Evolutionary conservation across 345 rosid species (phyloP), one percentile per base, ranked within the genome.

Genomic region (Syzygium aqueum): DNA sequence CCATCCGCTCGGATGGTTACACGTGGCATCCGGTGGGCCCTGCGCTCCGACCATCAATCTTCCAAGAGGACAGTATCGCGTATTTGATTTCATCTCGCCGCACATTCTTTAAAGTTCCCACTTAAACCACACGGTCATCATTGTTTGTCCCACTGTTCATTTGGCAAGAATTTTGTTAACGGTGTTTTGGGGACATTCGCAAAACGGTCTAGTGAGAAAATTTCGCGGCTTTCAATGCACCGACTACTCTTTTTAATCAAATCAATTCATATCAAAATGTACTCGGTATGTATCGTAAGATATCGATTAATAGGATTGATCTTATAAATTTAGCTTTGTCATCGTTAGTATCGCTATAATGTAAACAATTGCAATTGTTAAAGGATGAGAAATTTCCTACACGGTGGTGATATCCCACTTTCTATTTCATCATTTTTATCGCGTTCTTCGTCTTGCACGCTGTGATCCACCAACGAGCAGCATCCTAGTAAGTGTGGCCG

Each of bases 181-280:
- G 33, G 73, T 13, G 1, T 14, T 61, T n/a, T 1, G 3, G 8
- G 4, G 65, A 30, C 2, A n/a, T n/a, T 61, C 0, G 1, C 2
- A 2, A 61, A 61, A 6, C 15, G 0, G 14, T 61, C 9, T 13
- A 2, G 3, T 61, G 11, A 59, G 30, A 59, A 59, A 61, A n/a
- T n/a, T 61, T n/a, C 1, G 9, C 4, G n/a, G 28, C 6, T 61
- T 61, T 61, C 7, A n/a, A 14, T 61, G 0, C 3, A n/a, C 33
- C 9, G 0, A n/a, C 0, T 6, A 23, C 23, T 23, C 0, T 57
- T 43, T 6, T 4, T 43, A 43, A 43, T 7, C 46, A 43, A 43
- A 43, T 43, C 46, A 5, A 2, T 10, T 57, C 14, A 57, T 13
- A 59, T 59, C 7, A 11, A 59, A 59, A 11, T 1, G 5, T 27